Evolutionary conservation across 208 protist species (phyloP), one percentile per base, ranked within the genome.

Genomic region (Endotrypanum monterogeii): DNA sequence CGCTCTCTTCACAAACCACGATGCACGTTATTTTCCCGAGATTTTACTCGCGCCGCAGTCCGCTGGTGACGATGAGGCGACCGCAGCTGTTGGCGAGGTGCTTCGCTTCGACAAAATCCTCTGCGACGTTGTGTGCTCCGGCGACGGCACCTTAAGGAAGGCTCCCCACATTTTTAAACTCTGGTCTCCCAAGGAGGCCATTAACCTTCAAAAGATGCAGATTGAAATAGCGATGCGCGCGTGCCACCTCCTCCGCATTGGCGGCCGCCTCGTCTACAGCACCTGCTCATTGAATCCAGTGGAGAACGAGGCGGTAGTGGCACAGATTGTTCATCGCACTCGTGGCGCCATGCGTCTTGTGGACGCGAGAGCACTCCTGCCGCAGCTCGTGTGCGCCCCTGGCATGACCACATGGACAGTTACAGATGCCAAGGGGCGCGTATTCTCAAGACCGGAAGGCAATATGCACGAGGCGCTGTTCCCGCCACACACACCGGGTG

Each of bases 251-350:
- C 80, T 94, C 37, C 69, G 80, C 25, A 79, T 94, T 11, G 89
- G 90, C 23, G 97, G 98, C n/a, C 80, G 84, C 25, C 81, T 99
- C 4, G 97, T 99, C 25, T 99, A 99, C 85, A 98, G 92, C 66
- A 99, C 98, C 5, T 99, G 98, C 88, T 98, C 96, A 12, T 85
- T 99, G 51, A 99, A 99, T 76, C 98, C 98, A 20, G 79, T 99
- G 39, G 98, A 99, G 83, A 96, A 99, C 71, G 98, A 99, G 83
- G 96, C 97, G 7, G 97, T 99, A n/a, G 95, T 99, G 30, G 85
- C 89, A 25, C 81, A 92, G 63, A 78, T 99, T 35, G 82, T 99
- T 20, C 76, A 94, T 71, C 82, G 85, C 58, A 94, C 90, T 1
- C 65, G 83, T 46, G 94, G 95, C 54, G 83, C 89, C 5, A 89